Evolutionary conservation across 1,139 yeast species (phyloP).

Genomic region (Geotrichum restrictum): DNA sequence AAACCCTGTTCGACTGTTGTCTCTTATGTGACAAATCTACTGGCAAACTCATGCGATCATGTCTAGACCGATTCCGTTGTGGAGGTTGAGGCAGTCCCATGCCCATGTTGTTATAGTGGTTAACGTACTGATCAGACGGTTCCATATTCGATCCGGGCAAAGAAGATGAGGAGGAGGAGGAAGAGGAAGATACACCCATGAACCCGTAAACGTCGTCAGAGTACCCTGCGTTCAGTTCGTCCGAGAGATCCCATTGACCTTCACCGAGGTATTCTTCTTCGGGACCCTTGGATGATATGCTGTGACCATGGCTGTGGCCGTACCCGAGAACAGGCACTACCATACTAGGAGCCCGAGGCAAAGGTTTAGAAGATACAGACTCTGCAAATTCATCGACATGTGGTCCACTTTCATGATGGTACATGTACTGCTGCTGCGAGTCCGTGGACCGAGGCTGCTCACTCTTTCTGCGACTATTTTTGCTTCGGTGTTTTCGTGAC

Average conservation of each 20-base stretch:
- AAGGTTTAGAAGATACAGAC: constrained; percentile 11
- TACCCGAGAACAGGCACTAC: neutral
- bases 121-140: neutral
- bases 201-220: constrained; percentile 29
- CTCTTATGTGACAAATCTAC: neutral
- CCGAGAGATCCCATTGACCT: constrained; percentile 35
- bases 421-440: no score
- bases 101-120: neutral
- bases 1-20: neutral
- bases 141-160: neutral
- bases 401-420: constrained; percentile 9
- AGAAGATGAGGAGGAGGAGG: no score
- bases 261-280: constrained; percentile 22
- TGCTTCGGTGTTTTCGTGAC: neutral
- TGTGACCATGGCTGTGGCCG: neutral
- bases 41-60: constrained; percentile 7
- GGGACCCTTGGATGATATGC: no score
- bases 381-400: neutral
- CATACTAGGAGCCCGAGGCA: constrained; percentile 13
- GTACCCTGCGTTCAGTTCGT: constrained; percentile 37
- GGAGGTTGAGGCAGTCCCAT: neutral
- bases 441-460: constrained; percentile 6
- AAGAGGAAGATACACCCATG: neutral
- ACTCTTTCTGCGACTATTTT: constrained; percentile 6
- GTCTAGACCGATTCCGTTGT: neutral